These are phyloP conservation scores for Trichoderma brevicompactum DNA, from an alignment of 2,329 filamentous ascomycete species.

Conservation along the genomic window DNA sequence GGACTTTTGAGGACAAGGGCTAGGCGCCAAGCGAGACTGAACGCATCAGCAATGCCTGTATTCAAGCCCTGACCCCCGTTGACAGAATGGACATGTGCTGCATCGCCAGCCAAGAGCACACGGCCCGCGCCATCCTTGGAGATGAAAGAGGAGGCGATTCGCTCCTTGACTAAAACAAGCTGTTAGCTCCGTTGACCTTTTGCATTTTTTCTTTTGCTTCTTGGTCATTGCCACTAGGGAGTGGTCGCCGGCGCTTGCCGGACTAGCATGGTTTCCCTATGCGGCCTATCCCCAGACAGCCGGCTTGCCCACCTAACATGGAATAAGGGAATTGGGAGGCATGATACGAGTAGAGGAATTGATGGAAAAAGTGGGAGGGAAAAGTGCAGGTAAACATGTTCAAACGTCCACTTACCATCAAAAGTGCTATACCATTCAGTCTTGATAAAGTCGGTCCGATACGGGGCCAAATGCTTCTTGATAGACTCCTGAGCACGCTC, in stretches of 20 bases:
- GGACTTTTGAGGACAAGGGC: slow-evolving; percentile 37
- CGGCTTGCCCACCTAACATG: not conserved
- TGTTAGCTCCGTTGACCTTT: slow-evolving; percentile 11
- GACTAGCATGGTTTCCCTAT: not conserved
- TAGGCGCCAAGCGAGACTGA: slow-evolving; percentile 60
- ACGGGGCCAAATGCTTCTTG: slow-evolving; percentile 49
- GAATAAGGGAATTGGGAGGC: not conserved
- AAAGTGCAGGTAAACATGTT: not conserved
- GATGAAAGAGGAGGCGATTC: slow-evolving; percentile 47
- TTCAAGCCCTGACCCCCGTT: slow-evolving; percentile 64
- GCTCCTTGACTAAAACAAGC: slow-evolving; percentile 44
- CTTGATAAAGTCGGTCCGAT: slow-evolving; percentile 48
- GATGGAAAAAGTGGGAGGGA: not conserved
- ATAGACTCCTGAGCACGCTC: slow-evolving; percentile 48
- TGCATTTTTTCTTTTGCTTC: not conserved
- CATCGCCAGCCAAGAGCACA: slow-evolving; percentile 59
- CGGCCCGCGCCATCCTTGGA: slow-evolving; percentile 48
- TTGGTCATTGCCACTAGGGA: not conserved
- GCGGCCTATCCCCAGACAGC: not conserved
- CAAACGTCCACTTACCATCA: slow-evolving; percentile 43
- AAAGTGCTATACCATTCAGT: slow-evolving; percentile 58
- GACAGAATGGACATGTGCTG: slow-evolving; percentile 60
- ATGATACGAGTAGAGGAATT: not conserved
- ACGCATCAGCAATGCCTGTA: slow-evolving; percentile 60
- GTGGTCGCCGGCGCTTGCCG: not conserved